Evolutionary conservation across 2,329 filamentous ascomycete genomes (phyloP), one percentile per base, ranked within the genome.

Genomic region (Venturia pyrina): DNA sequence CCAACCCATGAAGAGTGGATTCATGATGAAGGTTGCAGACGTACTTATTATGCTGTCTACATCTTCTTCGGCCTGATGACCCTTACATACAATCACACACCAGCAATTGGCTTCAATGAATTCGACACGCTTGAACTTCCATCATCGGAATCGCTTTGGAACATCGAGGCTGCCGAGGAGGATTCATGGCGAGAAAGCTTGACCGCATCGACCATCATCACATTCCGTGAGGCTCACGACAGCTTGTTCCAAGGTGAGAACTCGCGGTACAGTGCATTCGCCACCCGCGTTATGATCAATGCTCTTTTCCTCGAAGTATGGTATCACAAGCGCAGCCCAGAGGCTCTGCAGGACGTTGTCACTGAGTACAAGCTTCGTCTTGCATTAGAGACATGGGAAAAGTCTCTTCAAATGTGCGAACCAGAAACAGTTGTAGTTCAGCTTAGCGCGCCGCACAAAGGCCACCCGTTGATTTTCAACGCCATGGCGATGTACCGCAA

Each of bases 311-410:
- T 99, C 62, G 95, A 98, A 77, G 93, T 98, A 2, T 99, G 95
- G 95, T 96, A 96, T 75, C 91, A 98, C 81, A 97, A 97, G 85
- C 90, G 95, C 73, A 97, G 91, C 76, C 93, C 93, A n/a, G 93
- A 98, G 76, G 93, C 93, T 63, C 82, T 98, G 50, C 95, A 98
- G 78, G 93, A 98, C 74, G 93, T 98, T 48, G 93, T 98, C 57
- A 96, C 93, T 3, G 95, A 98, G 79, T 98, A 96, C 84, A 98
- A 97, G 82, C 88, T 99, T 68, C 87, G 95, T 66, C 86, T 97
- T 64, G 95, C 95, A 63, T 82, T 99, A 65, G 93, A 98, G 80
- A 97, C 93, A n/a, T 99, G 95, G 95, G 92, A 98, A 81, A 96
- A 90, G 79, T 97, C 93, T 50, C 85, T 98, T 28, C 91, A 96